Evolutionary conservation across 2,329 filamentous ascomycete species (phyloP).

Genomic region (Pezizomycotina sp.): DNA sequence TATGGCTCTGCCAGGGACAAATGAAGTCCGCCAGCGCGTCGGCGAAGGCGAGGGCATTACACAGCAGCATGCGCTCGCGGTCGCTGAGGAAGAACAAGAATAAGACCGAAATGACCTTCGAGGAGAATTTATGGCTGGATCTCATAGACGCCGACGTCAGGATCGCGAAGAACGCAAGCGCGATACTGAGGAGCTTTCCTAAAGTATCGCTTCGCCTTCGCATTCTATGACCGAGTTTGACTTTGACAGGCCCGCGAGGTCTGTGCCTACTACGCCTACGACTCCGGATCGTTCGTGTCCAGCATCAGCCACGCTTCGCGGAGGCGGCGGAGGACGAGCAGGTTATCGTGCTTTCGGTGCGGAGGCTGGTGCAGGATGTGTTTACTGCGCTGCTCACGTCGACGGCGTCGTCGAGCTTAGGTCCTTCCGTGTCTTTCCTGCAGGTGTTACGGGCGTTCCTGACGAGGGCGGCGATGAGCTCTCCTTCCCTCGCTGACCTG

Average conservation of each 20-base stretch:
- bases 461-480: conserved; percentile 59
- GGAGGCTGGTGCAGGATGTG: conserved; percentile 68
- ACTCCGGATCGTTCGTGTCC: no score
- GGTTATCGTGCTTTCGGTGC: no score
- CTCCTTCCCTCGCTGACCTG: conserved; percentile 73
- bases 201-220: conserved; percentile 10
- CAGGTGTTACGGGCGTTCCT: conserved; percentile 80
- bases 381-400: conserved; percentile 80
- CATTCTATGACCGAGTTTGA: conserved; percentile 1
- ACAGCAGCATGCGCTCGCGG: conserved; percentile 22
- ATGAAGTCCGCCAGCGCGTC: conserved; percentile 42
- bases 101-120: conserved; percentile 36
- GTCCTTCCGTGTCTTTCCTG: conserved; percentile 56
- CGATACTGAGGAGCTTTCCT: conserved; percentile 18
- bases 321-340: no score
- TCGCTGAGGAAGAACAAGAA: conserved; percentile 31
- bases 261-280: conserved; percentile 1
- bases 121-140: conserved; percentile 50
- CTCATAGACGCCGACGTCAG: conserved; percentile 46
- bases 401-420: conserved; percentile 26
- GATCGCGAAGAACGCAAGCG: conserved; percentile 31
- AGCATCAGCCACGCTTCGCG: no score
- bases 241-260: conserved; percentile 13
- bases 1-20: conserved; percentile 86
- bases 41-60: conserved; percentile 20